phyloP scores from a whole-genome alignment of 208 protist genomes.

The Hexamita inflata region DNA sequence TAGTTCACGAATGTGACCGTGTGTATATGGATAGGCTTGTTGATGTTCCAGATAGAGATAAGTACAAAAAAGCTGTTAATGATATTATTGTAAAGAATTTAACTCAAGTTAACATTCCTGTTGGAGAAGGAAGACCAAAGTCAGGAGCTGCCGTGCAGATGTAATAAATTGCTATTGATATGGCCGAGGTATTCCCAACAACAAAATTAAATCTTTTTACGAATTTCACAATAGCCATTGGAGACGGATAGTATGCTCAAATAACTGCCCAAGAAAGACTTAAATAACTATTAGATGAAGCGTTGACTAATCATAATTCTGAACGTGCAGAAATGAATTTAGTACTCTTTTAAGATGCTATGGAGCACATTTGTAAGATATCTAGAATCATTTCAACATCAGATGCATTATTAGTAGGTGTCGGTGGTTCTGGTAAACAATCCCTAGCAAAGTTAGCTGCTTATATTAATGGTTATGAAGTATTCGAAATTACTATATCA shows the following conservation, averaged over 20 bases:
- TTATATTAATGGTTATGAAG: slow-evolving; percentile 82
- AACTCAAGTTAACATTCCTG: neutral
- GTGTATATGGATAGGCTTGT: slow-evolving; percentile 80
- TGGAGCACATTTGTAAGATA: slow-evolving; percentile 86
- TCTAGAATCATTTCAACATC: slow-evolving; percentile 79
- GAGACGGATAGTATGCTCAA: slow-evolving; percentile 43
- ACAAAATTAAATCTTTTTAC: slow-evolving; percentile 35
- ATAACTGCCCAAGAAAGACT: slow-evolving; percentile 54
- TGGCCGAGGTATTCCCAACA: neutral
- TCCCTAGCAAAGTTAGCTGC: slow-evolving; percentile 78
- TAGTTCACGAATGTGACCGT: slow-evolving; percentile 78
- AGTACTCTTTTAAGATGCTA: slow-evolving; percentile 86
- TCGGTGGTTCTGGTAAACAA: slow-evolving; percentile 84
- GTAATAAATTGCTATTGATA: neutral
- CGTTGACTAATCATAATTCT: slow-evolving; percentile 74
- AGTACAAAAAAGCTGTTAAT: slow-evolving; percentile 57
- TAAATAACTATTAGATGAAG: slow-evolving; percentile 45
- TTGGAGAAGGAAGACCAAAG: neutral
- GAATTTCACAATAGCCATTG: slow-evolving; percentile 45
- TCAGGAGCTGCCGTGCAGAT: neutral
- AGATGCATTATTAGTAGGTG: slow-evolving; percentile 83
- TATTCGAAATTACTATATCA: slow-evolving; percentile 86
- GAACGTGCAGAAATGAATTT: slow-evolving; percentile 76
- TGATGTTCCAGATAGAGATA: slow-evolving; percentile 42
- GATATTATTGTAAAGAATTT: slow-evolving; percentile 50